A percentile compares a stretch with the other conserved stretches of the same genome.
These are phyloP conservation scores for Anisodus acutangulus DNA, from an alignment of 257 asterid genomes.

Conservation along the genomic window DNA sequence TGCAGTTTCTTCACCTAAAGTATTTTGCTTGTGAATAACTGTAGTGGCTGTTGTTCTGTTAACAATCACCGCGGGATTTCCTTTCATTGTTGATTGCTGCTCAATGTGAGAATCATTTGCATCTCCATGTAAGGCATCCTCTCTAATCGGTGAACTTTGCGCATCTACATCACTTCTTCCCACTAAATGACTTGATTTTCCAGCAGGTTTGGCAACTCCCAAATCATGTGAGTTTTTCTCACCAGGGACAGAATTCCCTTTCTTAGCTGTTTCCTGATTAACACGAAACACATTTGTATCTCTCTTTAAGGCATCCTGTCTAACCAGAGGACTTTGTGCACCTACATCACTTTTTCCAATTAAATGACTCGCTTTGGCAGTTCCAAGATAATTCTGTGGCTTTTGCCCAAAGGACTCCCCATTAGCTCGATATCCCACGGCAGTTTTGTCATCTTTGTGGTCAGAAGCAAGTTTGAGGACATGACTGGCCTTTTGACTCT, in stretches of 20 bases:
- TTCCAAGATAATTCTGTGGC: conserved; percentile 40
- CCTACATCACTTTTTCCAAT: conserved; percentile 38
- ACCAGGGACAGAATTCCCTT: conserved; percentile 32
- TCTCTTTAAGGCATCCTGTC: conserved; percentile 39
- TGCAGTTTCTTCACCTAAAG: conserved; percentile 34
- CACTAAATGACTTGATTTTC: conserved; percentile 30
- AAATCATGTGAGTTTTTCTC: conserved; percentile 40
- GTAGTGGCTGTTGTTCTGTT: conserved; percentile 31
- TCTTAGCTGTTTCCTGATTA: conserved; percentile 24
- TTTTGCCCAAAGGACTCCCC: conserved; percentile 34
- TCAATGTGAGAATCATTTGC: conserved; percentile 28
- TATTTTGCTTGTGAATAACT: conserved; percentile 31
- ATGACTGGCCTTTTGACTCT: conserved; percentile 36
- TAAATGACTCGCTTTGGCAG: conserved; percentile 35
- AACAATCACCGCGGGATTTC: conserved; percentile 27
- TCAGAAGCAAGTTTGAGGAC: conserved; percentile 40
- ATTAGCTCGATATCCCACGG: conserved; percentile 36
- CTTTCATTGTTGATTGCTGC: conserved; percentile 24
- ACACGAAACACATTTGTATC: conserved; percentile 29
- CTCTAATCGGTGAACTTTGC: conserved; percentile 32
- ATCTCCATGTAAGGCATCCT: conserved; percentile 40
- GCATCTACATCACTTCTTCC: conserved; percentile 39
- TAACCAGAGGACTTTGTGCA: conserved; percentile 28
- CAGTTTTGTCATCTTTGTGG: conserved; percentile 37
- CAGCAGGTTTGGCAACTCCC: conserved; percentile 41